phyloP scores from a whole-genome alignment of 257 asterid genomes.

The Petrea volubilis region DNA sequence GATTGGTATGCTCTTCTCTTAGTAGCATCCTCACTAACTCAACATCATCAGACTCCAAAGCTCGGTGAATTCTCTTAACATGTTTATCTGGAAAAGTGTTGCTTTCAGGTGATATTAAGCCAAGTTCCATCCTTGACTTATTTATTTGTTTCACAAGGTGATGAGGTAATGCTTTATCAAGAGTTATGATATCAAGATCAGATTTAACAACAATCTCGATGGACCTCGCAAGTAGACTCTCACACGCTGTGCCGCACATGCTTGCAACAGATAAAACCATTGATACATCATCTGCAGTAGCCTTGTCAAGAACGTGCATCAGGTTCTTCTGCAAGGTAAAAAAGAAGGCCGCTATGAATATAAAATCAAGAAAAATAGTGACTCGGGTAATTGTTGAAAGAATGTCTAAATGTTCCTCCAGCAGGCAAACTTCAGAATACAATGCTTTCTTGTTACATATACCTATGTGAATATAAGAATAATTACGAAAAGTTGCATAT shows the following conservation, averaged over 20 bases:
- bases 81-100: slow-evolving; percentile 67
- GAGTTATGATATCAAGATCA: slow-evolving; percentile 76
- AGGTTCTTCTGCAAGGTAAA: slow-evolving; percentile 67
- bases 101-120: slow-evolving; percentile 51
- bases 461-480: neutral
- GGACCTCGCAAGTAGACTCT: slow-evolving; percentile 57
- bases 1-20: slow-evolving; percentile 78
- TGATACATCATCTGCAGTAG: slow-evolving; percentile 73
- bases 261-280: slow-evolving; percentile 71
- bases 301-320: slow-evolving; percentile 70
- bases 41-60: slow-evolving; percentile 94
- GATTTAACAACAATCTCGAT: slow-evolving; percentile 77
- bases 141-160: slow-evolving; percentile 63
- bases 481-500: neutral
- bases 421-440: neutral
- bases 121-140: slow-evolving; percentile 56
- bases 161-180: slow-evolving; percentile 73
- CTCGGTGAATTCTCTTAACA: slow-evolving; percentile 87
- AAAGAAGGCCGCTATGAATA: slow-evolving; percentile 17
- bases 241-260: slow-evolving; percentile 57
- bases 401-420: slow-evolving; percentile 6
- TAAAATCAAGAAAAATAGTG: slow-evolving; percentile 14
- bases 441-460: neutral
- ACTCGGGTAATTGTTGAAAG: neutral
- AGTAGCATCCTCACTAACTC: slow-evolving; percentile 88